Evolutionary conservation across 2,329 filamentous ascomycete genomes (phyloP), one percentile per base, ranked within the genome.

Genomic region (Apiospora hydei): DNA sequence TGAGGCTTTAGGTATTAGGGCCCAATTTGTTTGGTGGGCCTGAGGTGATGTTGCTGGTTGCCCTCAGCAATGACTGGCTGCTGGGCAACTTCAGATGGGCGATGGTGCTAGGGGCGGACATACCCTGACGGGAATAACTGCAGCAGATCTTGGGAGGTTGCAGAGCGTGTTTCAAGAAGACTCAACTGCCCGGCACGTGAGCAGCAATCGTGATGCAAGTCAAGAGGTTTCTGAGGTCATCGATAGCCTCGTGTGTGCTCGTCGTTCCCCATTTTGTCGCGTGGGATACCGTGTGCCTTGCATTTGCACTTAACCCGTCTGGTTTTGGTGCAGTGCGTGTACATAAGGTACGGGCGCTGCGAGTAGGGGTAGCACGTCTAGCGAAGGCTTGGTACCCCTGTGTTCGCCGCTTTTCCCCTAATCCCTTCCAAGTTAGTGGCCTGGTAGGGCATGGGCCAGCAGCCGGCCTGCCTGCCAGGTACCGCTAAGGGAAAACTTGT

Each of bases 381-480:
- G 57, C 57, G 53, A 64, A 64, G 57, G 5, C 57, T 14, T 64
- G 57, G 57, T 24, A 64, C 57, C 57, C 57, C 57, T 64, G 57
- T 34, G 57, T 34, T 64, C 18, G 57, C 30, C 34, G 34, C 34
- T 21, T 38, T 18, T 41, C 57, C 57, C 57, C 57, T 64, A 64
- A 41, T 64, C 57, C 57, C 30, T 8, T 24, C 21, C n/a, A 41
- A 64, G 57, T 14, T 64, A 64, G 57, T n/a, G 57, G 57, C 18
- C 53, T 61, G 30, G 53, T 18, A 61, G 38, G 53, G 53, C 30
- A 61, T 61, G 53, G 53, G 53, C 53, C 57, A 64, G n/a, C 57
- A 64, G 57, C 34, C 57, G 57, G 57, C 57, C 41, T 64, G 21
- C 57, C 57, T 64, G 57, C 57, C 57, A 64, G 57, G 57, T 64